Percentiles rank a stretch among this genome's conserved stretches.
Evolutionary conservation across 495 filamentous ascomycete genomes (phyloP).

Genomic region (Penicillium samsonianum): DNA sequence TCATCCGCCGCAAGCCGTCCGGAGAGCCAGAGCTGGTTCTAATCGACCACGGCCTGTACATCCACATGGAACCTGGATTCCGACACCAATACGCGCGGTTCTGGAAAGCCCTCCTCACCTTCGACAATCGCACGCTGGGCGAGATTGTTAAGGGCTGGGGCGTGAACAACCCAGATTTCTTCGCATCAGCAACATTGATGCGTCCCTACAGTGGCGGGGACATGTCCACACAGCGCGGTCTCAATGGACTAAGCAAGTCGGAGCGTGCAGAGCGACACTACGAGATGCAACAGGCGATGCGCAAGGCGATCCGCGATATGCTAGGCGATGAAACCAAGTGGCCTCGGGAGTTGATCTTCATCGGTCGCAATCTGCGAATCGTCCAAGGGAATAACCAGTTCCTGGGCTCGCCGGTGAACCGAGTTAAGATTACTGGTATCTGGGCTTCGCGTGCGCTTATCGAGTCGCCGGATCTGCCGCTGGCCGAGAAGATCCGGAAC

Average conservation of each 20-base stretch:
- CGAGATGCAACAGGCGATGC: conserved; percentile 82
- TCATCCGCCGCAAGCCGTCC: conserved; percentile 79
- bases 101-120: conserved; percentile 91
- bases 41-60: conserved; percentile 95
- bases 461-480: conserved; percentile 62
- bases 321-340: conserved; percentile 88
- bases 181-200: conserved; percentile 87
- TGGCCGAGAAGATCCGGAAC: conserved; percentile 57
- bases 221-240: conserved; percentile 56
- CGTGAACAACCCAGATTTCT: conserved; percentile 82
- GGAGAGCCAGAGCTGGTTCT: conserved; percentile 88
- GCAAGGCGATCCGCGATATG: conserved; percentile 79
- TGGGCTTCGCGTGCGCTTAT: conserved; percentile 84
- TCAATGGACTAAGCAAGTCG: conserved; percentile 60
- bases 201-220: conserved; percentile 87
- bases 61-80: conserved; percentile 82
- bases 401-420: conserved; percentile 89
- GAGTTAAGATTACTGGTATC: conserved; percentile 88
- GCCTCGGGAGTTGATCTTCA: conserved; percentile 92
- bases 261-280: conserved; percentile 63
- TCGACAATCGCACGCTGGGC: conserved; percentile 80
- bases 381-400: conserved; percentile 82
- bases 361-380: conserved; percentile 92
- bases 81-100: conserved; percentile 86
- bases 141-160: conserved; percentile 78